Evolutionary conservation across 1,139 yeast species (phyloP).

Genomic region (Saccharomyces hybrid): DNA sequence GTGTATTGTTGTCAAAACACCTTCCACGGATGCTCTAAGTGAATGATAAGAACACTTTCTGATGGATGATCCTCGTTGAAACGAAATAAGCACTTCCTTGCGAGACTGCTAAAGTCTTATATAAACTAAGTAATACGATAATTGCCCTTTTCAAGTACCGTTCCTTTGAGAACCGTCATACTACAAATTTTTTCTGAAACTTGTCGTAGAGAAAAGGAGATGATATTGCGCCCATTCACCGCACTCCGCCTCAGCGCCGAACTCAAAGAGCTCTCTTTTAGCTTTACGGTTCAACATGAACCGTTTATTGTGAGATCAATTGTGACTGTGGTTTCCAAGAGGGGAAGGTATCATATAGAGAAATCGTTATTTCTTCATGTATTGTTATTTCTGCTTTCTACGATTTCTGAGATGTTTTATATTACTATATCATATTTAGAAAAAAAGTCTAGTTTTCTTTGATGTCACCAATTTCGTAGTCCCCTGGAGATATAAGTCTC

Average conservation of each 20-base stretch:
- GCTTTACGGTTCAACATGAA: no score
- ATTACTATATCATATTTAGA: no score
- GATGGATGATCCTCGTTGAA: neutral
- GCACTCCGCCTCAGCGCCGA: neutral
- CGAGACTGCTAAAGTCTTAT: neutral
- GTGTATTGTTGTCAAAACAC: neutral
- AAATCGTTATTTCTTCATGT: no score
- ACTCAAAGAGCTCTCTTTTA: no score
- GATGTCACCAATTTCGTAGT: constrained; percentile 22
- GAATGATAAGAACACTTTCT: neutral
- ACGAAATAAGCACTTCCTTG: neutral
- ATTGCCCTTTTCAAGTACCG: neutral
- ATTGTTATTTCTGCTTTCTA: no score
- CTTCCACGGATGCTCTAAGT: neutral
- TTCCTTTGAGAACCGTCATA: neutral
- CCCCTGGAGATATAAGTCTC: constrained; percentile 34
- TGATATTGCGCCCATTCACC: neutral
- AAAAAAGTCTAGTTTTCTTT: neutral
- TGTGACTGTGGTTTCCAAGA: no score
- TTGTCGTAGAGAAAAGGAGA: neutral
- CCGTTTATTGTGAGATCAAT: no score
- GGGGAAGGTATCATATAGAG: neutral
- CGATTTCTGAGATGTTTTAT: no score
- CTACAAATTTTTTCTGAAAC: neutral
- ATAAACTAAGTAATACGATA: neutral